phyloP scores from a whole-genome alignment of 306 rosid genomes.

The Dryas drummondii region DNA sequence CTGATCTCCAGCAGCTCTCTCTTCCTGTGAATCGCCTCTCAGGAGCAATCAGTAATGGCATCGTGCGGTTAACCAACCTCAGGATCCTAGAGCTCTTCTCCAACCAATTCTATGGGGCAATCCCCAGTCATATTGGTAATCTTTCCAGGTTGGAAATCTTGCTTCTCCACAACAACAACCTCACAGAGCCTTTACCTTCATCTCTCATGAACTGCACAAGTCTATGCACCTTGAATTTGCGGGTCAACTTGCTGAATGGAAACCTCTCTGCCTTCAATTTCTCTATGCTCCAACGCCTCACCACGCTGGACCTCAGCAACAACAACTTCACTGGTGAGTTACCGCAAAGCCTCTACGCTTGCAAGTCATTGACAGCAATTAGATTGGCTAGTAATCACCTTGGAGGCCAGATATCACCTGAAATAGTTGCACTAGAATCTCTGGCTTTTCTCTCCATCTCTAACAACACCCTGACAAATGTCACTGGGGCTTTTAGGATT shows the following conservation, averaged over 20 bases:
- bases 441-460: conserved; percentile 76
- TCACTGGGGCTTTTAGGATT: conserved; percentile 57
- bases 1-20: conserved; percentile 53
- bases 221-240: conserved; percentile 62
- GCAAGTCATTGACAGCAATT: conserved; percentile 70
- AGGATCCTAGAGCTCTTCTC: conserved; percentile 69
- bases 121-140: conserved; percentile 63
- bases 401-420: conserved; percentile 60
- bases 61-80: conserved; percentile 52
- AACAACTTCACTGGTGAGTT: conserved; percentile 65
- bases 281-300: conserved; percentile 52
- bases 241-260: conserved; percentile 71
- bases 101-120: conserved; percentile 49
- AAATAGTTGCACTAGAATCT: conserved; percentile 54
- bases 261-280: conserved; percentile 62
- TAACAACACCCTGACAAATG: conserved; percentile 53
- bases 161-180: conserved; percentile 64
- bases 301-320: conserved; percentile 76
- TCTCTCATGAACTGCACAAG: conserved; percentile 67
- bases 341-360: conserved; percentile 70
- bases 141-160: conserved; percentile 57
- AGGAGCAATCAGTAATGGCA: conserved; percentile 52
- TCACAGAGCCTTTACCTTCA: conserved; percentile 62
- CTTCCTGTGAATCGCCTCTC: conserved; percentile 53
- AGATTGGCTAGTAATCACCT: conserved; percentile 68